Conservation (phyloP, 306 rosid species). For the Dalbergia cultrata region DNA sequence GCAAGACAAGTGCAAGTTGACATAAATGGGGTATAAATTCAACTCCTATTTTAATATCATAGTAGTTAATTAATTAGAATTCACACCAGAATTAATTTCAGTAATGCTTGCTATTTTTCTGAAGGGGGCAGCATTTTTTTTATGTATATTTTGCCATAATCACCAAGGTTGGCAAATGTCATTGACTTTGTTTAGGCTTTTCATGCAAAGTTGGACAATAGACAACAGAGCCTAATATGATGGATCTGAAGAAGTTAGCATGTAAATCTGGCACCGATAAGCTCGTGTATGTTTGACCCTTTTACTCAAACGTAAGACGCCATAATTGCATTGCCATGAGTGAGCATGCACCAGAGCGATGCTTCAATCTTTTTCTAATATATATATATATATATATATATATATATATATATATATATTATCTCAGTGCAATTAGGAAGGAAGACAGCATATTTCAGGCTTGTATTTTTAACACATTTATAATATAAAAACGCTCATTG, state of each 20-base stretch:
- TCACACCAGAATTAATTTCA: background rate
- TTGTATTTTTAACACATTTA: conserved; percentile 14
- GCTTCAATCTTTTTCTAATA: background rate
- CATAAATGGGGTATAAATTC: background rate
- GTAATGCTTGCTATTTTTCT: background rate
- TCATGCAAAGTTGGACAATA: conserved; percentile 7
- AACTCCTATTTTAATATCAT: conserved; percentile 9
- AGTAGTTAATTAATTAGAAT: conserved; percentile 11
- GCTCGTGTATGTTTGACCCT: conserved; percentile 32
- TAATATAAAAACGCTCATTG: background rate
- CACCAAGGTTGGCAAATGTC: background rate
- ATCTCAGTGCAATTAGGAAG: conserved; percentile 27
- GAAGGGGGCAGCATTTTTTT: background rate
- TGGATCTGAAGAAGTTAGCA: conserved; percentile 43
- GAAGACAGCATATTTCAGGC: conserved; percentile 32
- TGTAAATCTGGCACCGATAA: background rate
- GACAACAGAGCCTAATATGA: conserved; percentile 46
- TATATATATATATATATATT: background rate
- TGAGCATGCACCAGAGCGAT: conserved; percentile 29
- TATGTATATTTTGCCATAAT: conserved; percentile 1
- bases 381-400: background rate
- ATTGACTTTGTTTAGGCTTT: conserved; percentile 45
- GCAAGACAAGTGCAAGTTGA: conserved; percentile 22
- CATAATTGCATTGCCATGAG: conserved; percentile 27
- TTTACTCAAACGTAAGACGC: conserved; percentile 16